Evolutionary conservation across 202 grass and related monocot genomes (phyloP).

Genomic region (Zoysia matrella): DNA sequence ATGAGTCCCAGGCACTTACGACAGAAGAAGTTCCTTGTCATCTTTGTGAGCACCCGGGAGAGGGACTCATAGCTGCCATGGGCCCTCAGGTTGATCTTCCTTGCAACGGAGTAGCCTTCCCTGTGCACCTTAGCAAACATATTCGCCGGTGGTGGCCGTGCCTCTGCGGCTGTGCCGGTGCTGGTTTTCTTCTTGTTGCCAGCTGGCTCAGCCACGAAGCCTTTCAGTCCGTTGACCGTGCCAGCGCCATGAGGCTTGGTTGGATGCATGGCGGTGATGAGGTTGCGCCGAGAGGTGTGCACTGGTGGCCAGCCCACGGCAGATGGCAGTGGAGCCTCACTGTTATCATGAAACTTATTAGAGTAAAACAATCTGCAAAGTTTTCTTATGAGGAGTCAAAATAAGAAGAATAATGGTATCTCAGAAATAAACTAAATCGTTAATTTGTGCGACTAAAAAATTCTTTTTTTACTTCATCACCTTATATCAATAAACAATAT

Average conservation of each 20-base stretch:
- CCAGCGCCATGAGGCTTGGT: background rate
- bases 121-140: slow-evolving; percentile 96
- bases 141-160: background rate
- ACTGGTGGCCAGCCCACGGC: slow-evolving; percentile 78
- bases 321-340: slow-evolving; percentile 19
- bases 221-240: background rate
- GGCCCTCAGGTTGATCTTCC: slow-evolving; percentile 85
- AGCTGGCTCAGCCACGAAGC: background rate
- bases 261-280: slow-evolving; percentile 37
- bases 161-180: background rate
- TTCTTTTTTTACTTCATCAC: too few relatives aligned
- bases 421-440: too few relatives aligned
- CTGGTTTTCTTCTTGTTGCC: background rate
- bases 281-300: background rate
- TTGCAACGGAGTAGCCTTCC: slow-evolving; percentile 67
- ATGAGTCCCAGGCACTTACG: slow-evolving; percentile 38
- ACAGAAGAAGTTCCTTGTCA: slow-evolving; percentile 74
- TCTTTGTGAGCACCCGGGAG: slow-evolving; percentile 57
- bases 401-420: too few relatives aligned
- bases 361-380: background rate
- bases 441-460: too few relatives aligned
- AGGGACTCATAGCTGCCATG: slow-evolving; percentile 69
- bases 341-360: background rate
- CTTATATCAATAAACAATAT: too few relatives aligned
- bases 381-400: too few relatives aligned